These are phyloP conservation scores for Rhodamnia argentea DNA, from an alignment of 345 rosid species.

Conservation along the genomic window DNA sequence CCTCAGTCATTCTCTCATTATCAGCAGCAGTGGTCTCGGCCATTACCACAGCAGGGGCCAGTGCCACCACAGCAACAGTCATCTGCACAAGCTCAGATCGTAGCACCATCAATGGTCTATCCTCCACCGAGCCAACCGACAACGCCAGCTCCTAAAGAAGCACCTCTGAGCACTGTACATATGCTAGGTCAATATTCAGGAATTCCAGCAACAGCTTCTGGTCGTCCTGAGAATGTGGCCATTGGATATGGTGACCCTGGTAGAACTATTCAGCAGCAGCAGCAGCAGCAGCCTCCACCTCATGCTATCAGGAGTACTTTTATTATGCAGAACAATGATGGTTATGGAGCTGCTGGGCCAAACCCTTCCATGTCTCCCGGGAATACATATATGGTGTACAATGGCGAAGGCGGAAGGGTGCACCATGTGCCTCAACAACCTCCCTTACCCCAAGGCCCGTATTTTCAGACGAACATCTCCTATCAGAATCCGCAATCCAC, in stretches of 20 bases:
- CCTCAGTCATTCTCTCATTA: conserved; percentile 50
- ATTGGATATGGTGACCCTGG: conserved; percentile 58
- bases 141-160: conserved; percentile 39
- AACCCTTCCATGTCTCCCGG: conserved; percentile 45
- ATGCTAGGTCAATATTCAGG: conserved; percentile 61
- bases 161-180: conserved; percentile 48
- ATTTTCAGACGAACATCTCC: conserved; percentile 27
- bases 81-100: conserved; percentile 46
- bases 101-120: conserved; percentile 51
- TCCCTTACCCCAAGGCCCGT: conserved; percentile 65
- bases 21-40: conserved; percentile 72
- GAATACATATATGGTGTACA: conserved; percentile 62
- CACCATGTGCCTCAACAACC: conserved; percentile 36
- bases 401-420: conserved; percentile 45
- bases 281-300: conserved; percentile 43
- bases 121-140: conserved; percentile 43
- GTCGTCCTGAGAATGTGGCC: conserved; percentile 38
- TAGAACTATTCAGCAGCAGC: conserved; percentile 21
- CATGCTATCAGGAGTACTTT: conserved; percentile 60
- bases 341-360: conserved; percentile 38
- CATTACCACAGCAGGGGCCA: conserved; percentile 20
- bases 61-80: conserved; percentile 35
- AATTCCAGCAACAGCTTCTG: conserved; percentile 53
- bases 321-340: conserved; percentile 48
- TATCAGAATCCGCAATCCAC: conserved; percentile 41